phyloP scores from a whole-genome alignment of 1,284 basidiomycete genomes.

The Ceratobasidium sp. region DNA sequence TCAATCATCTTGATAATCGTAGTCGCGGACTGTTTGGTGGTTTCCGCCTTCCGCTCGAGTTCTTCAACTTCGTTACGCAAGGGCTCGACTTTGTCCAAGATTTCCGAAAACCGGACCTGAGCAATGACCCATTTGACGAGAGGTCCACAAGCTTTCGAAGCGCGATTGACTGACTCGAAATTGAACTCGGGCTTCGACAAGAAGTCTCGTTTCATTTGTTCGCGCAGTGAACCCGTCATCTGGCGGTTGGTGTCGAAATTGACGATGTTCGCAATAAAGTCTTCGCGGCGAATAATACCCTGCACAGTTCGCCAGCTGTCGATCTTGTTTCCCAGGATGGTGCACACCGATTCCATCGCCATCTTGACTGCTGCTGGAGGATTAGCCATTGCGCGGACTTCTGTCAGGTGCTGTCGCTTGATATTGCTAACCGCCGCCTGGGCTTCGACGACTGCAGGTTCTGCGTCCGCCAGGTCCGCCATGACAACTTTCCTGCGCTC shows the following conservation, averaged over 20 bases:
- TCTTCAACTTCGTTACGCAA: slow-evolving; percentile 95
- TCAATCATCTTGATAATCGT: slow-evolving; percentile 92
- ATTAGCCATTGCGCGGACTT: slow-evolving; percentile 98
- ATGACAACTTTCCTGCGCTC: slow-evolving; percentile 89
- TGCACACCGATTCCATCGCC: slow-evolving; percentile 99
- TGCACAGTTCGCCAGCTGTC: slow-evolving; percentile 98
- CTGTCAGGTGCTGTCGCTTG: slow-evolving; percentile 95
- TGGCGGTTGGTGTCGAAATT: slow-evolving; percentile 93
- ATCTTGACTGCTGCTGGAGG: slow-evolving; percentile 97
- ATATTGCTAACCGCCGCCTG: slow-evolving; percentile 96
- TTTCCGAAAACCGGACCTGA: slow-evolving; percentile 97
- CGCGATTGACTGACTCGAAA: slow-evolving; percentile 94
- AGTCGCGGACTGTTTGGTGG: slow-evolving; percentile 89
- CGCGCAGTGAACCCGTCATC: slow-evolving; percentile 90
- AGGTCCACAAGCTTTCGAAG: slow-evolving; percentile 97
- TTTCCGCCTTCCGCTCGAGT: slow-evolving; percentile 89
- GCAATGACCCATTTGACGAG: slow-evolving; percentile 98
- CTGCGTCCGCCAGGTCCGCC: slow-evolving; percentile 95
- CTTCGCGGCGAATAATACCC: slow-evolving; percentile 94
- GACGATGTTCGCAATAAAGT: slow-evolving; percentile 97
- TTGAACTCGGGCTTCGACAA: slow-evolving; percentile 91
- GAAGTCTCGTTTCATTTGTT: slow-evolving; percentile 94
- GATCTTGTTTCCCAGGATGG: slow-evolving; percentile 95
- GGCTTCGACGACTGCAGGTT: slow-evolving; percentile 95
- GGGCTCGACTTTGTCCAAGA: slow-evolving; percentile 96